These are phyloP conservation scores for Schizonepeta tenuifolia DNA, from an alignment of 257 asterid genomes.

Conservation along the genomic window DNA sequence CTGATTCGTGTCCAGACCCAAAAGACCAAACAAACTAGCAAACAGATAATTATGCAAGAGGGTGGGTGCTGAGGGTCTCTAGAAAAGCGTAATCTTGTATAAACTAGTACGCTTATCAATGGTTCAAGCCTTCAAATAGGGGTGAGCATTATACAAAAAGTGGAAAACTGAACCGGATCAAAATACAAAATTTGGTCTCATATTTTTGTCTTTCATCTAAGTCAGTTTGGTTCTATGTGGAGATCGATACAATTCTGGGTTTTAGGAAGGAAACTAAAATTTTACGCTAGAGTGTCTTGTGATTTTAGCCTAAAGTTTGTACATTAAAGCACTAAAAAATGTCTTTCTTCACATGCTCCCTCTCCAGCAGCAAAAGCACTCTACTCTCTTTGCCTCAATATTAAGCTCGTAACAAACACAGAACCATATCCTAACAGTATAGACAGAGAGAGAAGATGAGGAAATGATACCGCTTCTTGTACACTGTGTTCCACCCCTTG, in stretches of 20 bases:
- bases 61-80: background rate
- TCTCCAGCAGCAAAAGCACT: too few relatives aligned
- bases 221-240: background rate
- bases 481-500: conserved; percentile 53
- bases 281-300: too few relatives aligned
- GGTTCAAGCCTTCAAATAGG: background rate
- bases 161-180: background rate
- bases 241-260: background rate
- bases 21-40: background rate
- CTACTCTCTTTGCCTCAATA: too few relatives aligned
- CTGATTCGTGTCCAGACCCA: background rate
- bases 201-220: too few relatives aligned
- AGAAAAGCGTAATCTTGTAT: background rate
- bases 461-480: conserved; percentile 62
- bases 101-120: background rate
- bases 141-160: background rate
- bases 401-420: too few relatives aligned
- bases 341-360: too few relatives aligned
- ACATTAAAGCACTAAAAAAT: background rate
- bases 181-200: background rate
- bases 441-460: conserved; percentile 6
- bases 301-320: background rate
- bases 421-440: background rate
- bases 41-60: background rate
- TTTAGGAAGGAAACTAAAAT: too few relatives aligned